Evolutionary conservation across 2,329 filamentous ascomycete species (phyloP).

Genomic region (Simplicillium aogashimaense): DNA sequence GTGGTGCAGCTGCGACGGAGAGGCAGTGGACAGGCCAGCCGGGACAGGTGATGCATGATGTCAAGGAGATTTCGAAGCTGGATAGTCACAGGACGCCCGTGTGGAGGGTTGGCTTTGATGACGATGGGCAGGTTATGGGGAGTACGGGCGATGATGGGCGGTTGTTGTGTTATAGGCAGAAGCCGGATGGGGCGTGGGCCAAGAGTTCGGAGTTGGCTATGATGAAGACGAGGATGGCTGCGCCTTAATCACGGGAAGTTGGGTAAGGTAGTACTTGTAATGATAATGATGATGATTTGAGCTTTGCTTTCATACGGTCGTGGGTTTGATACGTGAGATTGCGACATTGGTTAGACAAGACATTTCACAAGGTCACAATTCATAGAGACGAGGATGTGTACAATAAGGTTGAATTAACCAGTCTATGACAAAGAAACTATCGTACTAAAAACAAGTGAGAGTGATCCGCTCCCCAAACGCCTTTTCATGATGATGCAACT

Average conservation of each 20-base stretch:
- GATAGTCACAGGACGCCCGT: constrained; percentile 60
- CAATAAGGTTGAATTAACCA: no score
- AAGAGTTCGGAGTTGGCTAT: constrained; percentile 51
- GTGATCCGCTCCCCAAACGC: no score
- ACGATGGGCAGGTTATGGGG: constrained; percentile 61
- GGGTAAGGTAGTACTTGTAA: neutral
- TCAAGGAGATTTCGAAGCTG: constrained; percentile 55
- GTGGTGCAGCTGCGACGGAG: constrained; percentile 28
- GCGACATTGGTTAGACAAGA: no score
- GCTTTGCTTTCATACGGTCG: no score
- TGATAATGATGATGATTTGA: neutral
- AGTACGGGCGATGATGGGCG: constrained; percentile 69
- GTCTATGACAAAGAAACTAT: no score
- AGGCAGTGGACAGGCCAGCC: constrained; percentile 46
- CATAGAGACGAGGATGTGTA: no score
- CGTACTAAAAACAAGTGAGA: no score
- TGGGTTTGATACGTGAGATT: no score
- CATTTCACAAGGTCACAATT: no score
- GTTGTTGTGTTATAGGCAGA: constrained; percentile 51
- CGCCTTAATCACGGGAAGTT: constrained; percentile 20
- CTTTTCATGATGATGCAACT: no score
- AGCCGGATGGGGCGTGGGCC: constrained; percentile 45
- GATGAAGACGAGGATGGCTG: constrained; percentile 44
- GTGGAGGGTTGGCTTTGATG: constrained; percentile 65
- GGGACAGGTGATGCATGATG: constrained; percentile 56